These are phyloP conservation scores for Cordyceps sp. DNA, from an alignment of 2,329 filamentous ascomycete species.

Conservation along the genomic window DNA sequence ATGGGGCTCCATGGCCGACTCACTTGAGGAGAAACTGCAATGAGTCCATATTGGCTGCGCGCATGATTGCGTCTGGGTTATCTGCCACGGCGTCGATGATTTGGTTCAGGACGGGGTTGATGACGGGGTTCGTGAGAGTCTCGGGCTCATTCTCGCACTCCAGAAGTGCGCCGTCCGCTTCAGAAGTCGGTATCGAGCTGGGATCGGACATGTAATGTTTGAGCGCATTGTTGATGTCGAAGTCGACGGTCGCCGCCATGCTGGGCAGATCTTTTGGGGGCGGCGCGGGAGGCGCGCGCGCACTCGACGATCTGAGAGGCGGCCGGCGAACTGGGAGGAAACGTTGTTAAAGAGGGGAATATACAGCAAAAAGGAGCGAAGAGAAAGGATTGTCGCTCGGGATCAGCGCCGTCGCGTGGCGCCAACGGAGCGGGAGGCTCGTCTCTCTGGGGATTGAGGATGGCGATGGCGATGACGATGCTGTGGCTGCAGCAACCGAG, in stretches of 20 bases:
- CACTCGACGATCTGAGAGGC: background rate
- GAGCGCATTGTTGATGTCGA: slow-evolving; percentile 92
- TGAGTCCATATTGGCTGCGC: slow-evolving; percentile 71
- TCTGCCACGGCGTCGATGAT: slow-evolving; percentile 88
- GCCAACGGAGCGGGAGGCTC: too few relatives aligned
- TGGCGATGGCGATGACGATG: too few relatives aligned
- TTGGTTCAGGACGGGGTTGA: slow-evolving; percentile 77
- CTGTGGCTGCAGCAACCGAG: too few relatives aligned
- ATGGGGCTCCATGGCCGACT: slow-evolving; percentile 36
- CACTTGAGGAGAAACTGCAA: slow-evolving; percentile 95
- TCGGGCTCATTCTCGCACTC: slow-evolving; percentile 92
- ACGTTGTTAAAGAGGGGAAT: too few relatives aligned
- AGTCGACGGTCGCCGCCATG: slow-evolving; percentile 68
- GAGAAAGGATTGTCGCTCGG: too few relatives aligned
- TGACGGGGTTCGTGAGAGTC: slow-evolving; percentile 55
- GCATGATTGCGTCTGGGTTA: slow-evolving; percentile 74
- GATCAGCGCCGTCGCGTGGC: too few relatives aligned
- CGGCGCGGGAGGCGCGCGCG: slow-evolving; percentile 3
- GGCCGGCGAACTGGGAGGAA: too few relatives aligned
- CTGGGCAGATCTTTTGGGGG: slow-evolving; percentile 16
- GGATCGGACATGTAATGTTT: slow-evolving; percentile 96
- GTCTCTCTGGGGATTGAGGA: too few relatives aligned
- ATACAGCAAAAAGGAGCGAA: too few relatives aligned
- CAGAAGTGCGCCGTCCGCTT: slow-evolving; percentile 66
- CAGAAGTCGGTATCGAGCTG: slow-evolving; percentile 62